A percentile compares a stretch with the other conserved stretches of the same genome.
phyloP scores from a whole-genome alignment of 139 green algal genomes.

The Ettlia oleoabundans region DNA sequence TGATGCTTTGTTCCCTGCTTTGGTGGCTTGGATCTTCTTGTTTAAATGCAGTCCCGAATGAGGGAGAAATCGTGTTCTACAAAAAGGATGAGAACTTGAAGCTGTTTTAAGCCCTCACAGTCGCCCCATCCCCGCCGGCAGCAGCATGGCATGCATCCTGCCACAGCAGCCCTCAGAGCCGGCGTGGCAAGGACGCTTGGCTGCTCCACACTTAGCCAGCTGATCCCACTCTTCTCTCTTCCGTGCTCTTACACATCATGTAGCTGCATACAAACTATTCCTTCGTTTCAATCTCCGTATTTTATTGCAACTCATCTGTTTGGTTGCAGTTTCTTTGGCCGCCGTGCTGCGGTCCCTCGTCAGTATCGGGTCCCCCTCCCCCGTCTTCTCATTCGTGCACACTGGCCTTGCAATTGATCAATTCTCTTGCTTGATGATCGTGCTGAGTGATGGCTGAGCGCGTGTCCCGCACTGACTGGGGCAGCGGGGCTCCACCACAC shows the following conservation, averaged over 20 bases:
- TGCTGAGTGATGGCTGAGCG: not conserved
- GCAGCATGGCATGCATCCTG: not conserved
- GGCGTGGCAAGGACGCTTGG: no score
- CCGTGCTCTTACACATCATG: no score
- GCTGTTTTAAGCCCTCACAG: slow-evolving; percentile 9
- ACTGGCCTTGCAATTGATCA: slow-evolving; percentile 1
- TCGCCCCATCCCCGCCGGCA: not conserved
- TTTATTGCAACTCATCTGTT: not conserved
- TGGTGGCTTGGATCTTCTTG: no score
- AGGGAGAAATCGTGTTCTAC: slow-evolving; percentile 91
- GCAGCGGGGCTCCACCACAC: no score
- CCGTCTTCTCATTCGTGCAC: not conserved
- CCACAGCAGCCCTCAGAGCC: no score
- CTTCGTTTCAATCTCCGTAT: not conserved
- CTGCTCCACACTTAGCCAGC: no score
- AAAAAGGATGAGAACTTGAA: slow-evolving; percentile 43
- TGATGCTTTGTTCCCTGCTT: not conserved
- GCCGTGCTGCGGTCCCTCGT: not conserved
- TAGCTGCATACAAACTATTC: not conserved
- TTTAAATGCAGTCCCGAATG: not conserved
- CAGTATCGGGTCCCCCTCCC: not conserved
- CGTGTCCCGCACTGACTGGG: no score
- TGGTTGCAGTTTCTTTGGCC: not conserved
- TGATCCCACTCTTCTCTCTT: no score
- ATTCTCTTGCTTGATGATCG: not conserved